phyloP scores from a whole-genome alignment of 1,284 basidiomycete species.

The Boletus albobrunnescens region DNA sequence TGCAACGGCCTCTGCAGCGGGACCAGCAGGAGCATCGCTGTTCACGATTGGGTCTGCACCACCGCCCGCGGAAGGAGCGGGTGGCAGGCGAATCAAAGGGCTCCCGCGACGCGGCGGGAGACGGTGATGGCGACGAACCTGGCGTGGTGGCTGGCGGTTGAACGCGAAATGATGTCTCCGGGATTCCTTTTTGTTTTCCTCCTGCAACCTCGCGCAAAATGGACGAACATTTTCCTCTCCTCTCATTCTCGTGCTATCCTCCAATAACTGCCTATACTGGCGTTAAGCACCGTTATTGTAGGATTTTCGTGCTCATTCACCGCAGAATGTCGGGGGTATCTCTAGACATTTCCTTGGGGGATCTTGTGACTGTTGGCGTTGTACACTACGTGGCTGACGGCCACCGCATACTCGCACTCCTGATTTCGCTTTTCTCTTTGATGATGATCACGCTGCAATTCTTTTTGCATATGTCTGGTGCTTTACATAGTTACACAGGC shows the following conservation, averaged over 20 bases:
- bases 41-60: conserved; percentile 59
- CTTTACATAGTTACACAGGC: conserved; percentile 29
- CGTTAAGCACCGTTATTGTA: conserved; percentile 25
- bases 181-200: conserved; percentile 9
- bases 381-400: conserved; percentile 31
- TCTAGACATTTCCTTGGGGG: conserved; percentile 15
- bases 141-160: conserved; percentile 15
- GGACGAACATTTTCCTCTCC: conserved; percentile 9
- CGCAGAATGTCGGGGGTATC: conserved; percentile 8
- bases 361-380: conserved; percentile 16
- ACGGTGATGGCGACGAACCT: conserved; percentile 16
- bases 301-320: conserved; percentile 7
- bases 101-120: conserved; percentile 43
- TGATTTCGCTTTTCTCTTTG: conserved; percentile 9
- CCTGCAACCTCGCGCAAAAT: no score
- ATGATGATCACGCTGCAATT: conserved; percentile 13
- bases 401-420: conserved; percentile 17
- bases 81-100: conserved; percentile 48
- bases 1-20: conserved; percentile 33
- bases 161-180: conserved; percentile 7
- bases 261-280: conserved; percentile 10
- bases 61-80: conserved; percentile 32
- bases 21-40: conserved; percentile 38
- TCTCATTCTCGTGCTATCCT: conserved; percentile 16
- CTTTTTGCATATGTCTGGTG: conserved; percentile 14